phyloP scores from a whole-genome alignment of 2,329 filamentous ascomycete species.

The Neocatenulostroma microsporum region DNA sequence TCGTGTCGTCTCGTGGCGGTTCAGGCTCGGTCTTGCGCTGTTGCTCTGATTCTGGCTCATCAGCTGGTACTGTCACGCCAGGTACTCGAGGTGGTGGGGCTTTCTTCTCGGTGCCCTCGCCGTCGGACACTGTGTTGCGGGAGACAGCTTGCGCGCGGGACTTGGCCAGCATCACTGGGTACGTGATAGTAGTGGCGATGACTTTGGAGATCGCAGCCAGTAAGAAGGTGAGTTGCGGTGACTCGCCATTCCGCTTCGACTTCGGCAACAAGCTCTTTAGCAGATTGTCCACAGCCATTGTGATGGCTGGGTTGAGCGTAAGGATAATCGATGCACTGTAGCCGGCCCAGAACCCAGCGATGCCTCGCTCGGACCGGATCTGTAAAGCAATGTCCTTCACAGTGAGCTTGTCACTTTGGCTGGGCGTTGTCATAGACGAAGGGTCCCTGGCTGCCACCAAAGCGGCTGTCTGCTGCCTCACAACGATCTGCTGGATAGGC shows the following conservation, averaged over 20 bases:
- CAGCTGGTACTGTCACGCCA: slow-evolving; percentile 2
- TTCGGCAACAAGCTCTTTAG: slow-evolving; percentile 56
- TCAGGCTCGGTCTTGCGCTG: slow-evolving; percentile 4
- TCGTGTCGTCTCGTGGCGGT: slow-evolving; percentile 1
- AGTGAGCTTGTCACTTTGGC: slow-evolving; percentile 26
- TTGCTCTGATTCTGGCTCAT: too few relatives aligned
- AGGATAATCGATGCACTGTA: slow-evolving; percentile 74
- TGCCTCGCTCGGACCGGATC: slow-evolving; percentile 62
- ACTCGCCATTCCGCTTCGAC: slow-evolving; percentile 46
- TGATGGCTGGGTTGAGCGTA: slow-evolving; percentile 78
- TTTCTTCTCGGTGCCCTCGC: slow-evolving; percentile 24
- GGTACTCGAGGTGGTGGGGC: slow-evolving; percentile 8
- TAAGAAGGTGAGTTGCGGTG: slow-evolving; percentile 51
- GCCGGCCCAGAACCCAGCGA: slow-evolving; percentile 76
- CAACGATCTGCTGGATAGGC: slow-evolving; percentile 74
- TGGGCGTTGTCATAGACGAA: slow-evolving; percentile 20
- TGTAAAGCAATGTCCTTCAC: slow-evolving; percentile 52
- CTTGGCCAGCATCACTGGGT: slow-evolving; percentile 82
- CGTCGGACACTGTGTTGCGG: slow-evolving; percentile 15
- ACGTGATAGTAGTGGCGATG: slow-evolving; percentile 66
- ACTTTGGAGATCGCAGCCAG: slow-evolving; percentile 73
- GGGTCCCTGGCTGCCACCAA: slow-evolving; percentile 38
- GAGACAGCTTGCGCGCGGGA: slow-evolving; percentile 61
- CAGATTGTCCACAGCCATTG: slow-evolving; percentile 72
- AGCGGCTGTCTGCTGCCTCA: slow-evolving; percentile 66